Evolutionary conservation across 2,329 filamentous ascomycete species (phyloP), one percentile per base, ranked within the genome.

Genomic region (Cadophora malorum): DNA sequence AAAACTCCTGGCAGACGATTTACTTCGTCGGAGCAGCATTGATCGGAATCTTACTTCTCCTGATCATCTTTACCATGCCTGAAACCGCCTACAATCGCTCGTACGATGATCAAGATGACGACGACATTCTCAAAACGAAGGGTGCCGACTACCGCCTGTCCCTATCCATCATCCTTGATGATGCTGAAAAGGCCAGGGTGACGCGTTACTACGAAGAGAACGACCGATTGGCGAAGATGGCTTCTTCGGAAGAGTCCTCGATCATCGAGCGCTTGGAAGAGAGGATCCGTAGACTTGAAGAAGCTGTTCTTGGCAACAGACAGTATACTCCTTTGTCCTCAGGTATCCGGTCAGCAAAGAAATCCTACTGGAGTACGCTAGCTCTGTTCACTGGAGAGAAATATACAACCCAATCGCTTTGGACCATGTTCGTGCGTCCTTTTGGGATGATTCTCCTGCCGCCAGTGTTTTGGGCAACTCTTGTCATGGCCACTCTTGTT

Each of bases 61-160:
- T 86, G 2, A 80, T 84, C n/a, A 76, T 85, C 70, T 81, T 88
- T 67, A 83, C 83, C 3, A 83, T 88, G 59, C 85, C 85, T 0
- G 85, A 87, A 73, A 87, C 85, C 0, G 81, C 83, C 4, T 87
- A 81, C 72, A 77, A 75, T 53, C 79, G 83, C 69, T 71, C 72
- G 16, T 70, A 69, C 50, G 62, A 65, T 28, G 63, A 68, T 21
- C 65, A 52, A 12, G 72, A 77, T 9, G 73, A 73, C n/a, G 66
- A 63, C 33, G 65, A 71, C 50, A 69, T 71, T 21, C 65, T 67
- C 68, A 49, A 70, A 64, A 56, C 64, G 49, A 50, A 72, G 69
- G 55, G 63, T 23, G 66, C 67, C 9, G 64, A 67, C 1, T 72
- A 64, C n/a, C 47, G 63, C 65, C 28, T 73, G 73, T 72, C 71